phyloP scores from a whole-genome alignment of 2,329 filamentous ascomycete genomes.

The Scortechinia acanthostroma region DNA sequence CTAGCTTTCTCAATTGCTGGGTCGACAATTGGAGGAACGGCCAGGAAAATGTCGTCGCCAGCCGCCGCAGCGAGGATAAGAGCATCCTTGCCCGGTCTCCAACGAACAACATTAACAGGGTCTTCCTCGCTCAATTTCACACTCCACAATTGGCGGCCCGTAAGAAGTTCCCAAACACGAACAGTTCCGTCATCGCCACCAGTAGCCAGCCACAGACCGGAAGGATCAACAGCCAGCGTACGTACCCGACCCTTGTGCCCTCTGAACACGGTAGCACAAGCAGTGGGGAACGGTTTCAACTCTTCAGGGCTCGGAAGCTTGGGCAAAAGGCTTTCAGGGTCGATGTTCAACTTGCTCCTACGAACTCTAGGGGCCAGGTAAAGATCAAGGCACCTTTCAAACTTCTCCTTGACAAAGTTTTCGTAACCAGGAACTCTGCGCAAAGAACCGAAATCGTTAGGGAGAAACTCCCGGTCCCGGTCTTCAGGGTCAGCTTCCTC shows the following conservation, averaged over 20 bases:
- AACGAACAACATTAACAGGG: conserved; percentile 78
- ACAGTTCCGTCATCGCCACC: conserved; percentile 92
- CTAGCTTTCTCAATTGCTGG: conserved; percentile 70
- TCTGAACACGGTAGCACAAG: conserved; percentile 77
- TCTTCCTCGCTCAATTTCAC: conserved; percentile 72
- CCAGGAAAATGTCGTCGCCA: conserved; percentile 79
- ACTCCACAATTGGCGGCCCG: conserved; percentile 81
- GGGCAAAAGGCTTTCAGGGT: conserved; percentile 83
- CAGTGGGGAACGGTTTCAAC: conserved; percentile 87
- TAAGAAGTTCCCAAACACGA: conserved; percentile 80
- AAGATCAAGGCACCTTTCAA: conserved; percentile 88
- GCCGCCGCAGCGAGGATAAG: conserved; percentile 77
- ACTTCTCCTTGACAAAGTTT: conserved; percentile 86
- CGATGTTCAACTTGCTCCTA: conserved; percentile 92
- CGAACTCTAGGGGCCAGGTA: conserved; percentile 89
- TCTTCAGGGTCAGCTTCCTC: conserved; percentile 83
- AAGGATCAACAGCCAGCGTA: conserved; percentile 76
- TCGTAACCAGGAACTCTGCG: conserved; percentile 89
- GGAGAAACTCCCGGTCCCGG: conserved; percentile 79
- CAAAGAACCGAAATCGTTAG: conserved; percentile 73
- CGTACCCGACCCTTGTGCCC: conserved; percentile 86
- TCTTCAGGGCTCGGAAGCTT: conserved; percentile 91
- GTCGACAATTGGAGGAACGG: conserved; percentile 67
- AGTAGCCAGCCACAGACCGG: conserved; percentile 78
- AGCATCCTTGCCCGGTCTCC: conserved; percentile 78